phyloP scores from a whole-genome alignment of 345 rosid species.

The Eucalyptus rudis region DNA sequence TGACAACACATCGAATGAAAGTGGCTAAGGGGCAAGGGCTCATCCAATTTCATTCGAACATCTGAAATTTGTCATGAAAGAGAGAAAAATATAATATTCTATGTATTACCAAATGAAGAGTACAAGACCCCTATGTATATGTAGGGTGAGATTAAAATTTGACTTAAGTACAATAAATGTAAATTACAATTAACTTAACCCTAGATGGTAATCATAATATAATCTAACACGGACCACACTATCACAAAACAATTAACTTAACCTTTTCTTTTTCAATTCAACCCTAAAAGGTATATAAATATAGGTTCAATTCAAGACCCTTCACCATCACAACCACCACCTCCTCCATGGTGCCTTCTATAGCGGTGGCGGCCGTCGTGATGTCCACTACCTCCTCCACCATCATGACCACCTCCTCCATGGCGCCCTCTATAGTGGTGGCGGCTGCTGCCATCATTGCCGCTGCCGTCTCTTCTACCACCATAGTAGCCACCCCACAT shows the following conservation, averaged over 20 bases:
- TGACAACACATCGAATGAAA: background rate
- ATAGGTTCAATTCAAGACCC: background rate
- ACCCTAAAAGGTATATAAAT: background rate
- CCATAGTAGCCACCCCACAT: background rate
- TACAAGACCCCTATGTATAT: background rate
- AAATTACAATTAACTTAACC: background rate
- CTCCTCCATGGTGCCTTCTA: too few relatives aligned
- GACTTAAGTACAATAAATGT: background rate
- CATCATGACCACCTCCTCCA: too few relatives aligned
- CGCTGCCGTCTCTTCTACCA: too few relatives aligned
- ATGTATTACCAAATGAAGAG: background rate
- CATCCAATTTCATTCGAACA: too few relatives aligned
- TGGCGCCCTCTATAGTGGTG: too few relatives aligned
- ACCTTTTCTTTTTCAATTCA: background rate
- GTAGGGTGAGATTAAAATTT: background rate
- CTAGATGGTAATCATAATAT: background rate
- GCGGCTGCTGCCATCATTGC: too few relatives aligned
- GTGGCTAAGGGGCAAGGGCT: too few relatives aligned
- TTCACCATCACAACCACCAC: too few relatives aligned
- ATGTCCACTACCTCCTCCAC: too few relatives aligned
- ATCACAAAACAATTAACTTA: background rate
- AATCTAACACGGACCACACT: background rate
- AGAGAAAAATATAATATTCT: background rate
- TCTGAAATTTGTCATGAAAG: background rate
- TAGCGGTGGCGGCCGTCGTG: accelerated